Evolutionary conservation across 306 rosid species (phyloP).

Genomic region (Comarum palustre): DNA sequence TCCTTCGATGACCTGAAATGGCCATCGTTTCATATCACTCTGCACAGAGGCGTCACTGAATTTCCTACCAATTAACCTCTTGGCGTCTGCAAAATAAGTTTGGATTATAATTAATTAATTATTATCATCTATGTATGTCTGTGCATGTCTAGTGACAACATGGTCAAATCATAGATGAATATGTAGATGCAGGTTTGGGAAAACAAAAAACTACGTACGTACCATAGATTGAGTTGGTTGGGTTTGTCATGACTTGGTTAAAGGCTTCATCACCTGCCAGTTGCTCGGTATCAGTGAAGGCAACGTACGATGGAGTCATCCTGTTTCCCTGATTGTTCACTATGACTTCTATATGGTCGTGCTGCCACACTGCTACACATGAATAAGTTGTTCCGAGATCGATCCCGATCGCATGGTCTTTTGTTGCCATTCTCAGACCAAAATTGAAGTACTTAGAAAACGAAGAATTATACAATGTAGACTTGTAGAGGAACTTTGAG

Average conservation of each 20-base stretch:
- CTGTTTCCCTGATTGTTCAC: not conserved
- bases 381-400: not conserved
- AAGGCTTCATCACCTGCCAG: not conserved
- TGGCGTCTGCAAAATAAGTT: not conserved
- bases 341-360: not conserved
- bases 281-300: not conserved
- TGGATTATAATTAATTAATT: no score
- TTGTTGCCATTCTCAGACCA: not conserved
- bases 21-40: not conserved
- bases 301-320: not conserved
- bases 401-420: not conserved
- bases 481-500: no score
- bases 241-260: constrained; percentile 5
- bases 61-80: constrained; percentile 12
- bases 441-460: no score
- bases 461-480: no score
- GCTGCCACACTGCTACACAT: constrained; percentile 2
- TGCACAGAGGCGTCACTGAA: not conserved
- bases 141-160: no score
- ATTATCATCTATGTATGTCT: no score
- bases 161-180: no score
- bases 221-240: not conserved
- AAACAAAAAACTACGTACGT: not conserved
- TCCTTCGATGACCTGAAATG: constrained; percentile 3
- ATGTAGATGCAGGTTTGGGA: not conserved